Evolutionary conservation across 108 stramenopile species (phyloP).

Genomic region (Bacterosira constricta): DNA sequence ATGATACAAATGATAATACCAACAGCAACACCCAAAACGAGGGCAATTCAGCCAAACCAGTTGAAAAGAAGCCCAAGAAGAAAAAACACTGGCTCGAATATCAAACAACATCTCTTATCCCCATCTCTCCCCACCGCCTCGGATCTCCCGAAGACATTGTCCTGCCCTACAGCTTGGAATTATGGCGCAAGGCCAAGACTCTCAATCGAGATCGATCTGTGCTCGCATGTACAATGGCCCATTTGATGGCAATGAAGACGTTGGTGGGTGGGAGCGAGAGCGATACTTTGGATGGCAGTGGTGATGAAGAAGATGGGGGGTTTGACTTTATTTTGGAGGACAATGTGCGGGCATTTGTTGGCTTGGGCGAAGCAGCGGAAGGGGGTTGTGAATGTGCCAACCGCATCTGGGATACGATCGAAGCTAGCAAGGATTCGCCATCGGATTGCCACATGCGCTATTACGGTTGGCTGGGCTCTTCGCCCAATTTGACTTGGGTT

Average conservation of each 20-base stretch:
- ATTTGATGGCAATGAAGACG: slow-evolving; percentile 80
- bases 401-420: slow-evolving; percentile 63
- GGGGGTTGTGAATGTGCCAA: slow-evolving; percentile 57
- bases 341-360: slow-evolving; percentile 71
- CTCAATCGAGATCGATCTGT: slow-evolving; percentile 83
- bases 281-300: background rate
- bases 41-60: no score
- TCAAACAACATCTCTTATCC: slow-evolving; percentile 40
- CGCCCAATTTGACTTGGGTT: slow-evolving; percentile 76
- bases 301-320: slow-evolving; percentile 2
- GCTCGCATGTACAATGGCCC: slow-evolving; percentile 81
- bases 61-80: no score
- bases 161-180: slow-evolving; percentile 74
- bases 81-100: slow-evolving; percentile 23
- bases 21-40: background rate
- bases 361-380: slow-evolving; percentile 1
- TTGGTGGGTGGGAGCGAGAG: slow-evolving; percentile 34
- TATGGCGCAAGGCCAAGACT: slow-evolving; percentile 83
- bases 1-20: background rate
- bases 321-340: slow-evolving; percentile 90
- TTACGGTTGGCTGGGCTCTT: slow-evolving; percentile 83
- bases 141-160: slow-evolving; percentile 61
- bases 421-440: slow-evolving; percentile 30
- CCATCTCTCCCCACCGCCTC: slow-evolving; percentile 55
- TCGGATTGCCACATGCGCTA: slow-evolving; percentile 74